Conservation (phyloP, 1,139 yeast genomes). For the Candida mesenterica region DNA sequence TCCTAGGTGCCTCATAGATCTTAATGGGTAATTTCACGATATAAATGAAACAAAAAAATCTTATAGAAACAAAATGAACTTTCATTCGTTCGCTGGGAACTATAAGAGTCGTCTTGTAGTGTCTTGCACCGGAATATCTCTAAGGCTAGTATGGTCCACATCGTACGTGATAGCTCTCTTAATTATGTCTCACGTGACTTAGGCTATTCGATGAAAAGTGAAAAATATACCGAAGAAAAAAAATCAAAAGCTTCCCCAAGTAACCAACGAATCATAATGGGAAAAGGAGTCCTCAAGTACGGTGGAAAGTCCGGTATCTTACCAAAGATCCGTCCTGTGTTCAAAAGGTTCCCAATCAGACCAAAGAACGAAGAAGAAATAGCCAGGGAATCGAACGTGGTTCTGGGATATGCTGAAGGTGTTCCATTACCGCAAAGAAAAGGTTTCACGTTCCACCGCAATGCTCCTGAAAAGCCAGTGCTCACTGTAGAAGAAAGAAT, state of each 20-base stretch:
- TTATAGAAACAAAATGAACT: no score
- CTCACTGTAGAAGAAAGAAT: conserved; percentile 61
- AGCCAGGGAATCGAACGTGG: conserved; percentile 44
- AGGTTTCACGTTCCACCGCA: conserved; percentile 35
- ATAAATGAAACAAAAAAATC: conserved; percentile 6
- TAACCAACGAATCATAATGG: conserved; percentile 32
- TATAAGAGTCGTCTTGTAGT: no score
- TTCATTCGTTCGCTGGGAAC: no score
- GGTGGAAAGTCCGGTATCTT: conserved; percentile 81
- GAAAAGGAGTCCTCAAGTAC: conserved; percentile 49
- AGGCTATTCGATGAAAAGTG: no score
- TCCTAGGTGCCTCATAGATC: no score
- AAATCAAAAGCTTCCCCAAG: no score
- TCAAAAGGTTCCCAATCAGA: conserved; percentile 60
- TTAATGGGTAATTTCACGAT: no score
- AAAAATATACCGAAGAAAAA: no score
- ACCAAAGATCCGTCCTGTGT: conserved; percentile 72
- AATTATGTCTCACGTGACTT: no score
- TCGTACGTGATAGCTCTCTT: no score
- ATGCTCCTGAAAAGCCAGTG: conserved; percentile 51
- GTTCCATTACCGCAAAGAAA: conserved; percentile 70
- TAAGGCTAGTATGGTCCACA: no score
- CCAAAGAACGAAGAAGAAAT: conserved; percentile 41
- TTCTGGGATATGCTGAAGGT: conserved; percentile 72
- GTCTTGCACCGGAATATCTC: no score